Evolutionary conservation across 495 filamentous ascomycete species (phyloP).

Genomic region (Hyaloscypha hepaticicola): DNA sequence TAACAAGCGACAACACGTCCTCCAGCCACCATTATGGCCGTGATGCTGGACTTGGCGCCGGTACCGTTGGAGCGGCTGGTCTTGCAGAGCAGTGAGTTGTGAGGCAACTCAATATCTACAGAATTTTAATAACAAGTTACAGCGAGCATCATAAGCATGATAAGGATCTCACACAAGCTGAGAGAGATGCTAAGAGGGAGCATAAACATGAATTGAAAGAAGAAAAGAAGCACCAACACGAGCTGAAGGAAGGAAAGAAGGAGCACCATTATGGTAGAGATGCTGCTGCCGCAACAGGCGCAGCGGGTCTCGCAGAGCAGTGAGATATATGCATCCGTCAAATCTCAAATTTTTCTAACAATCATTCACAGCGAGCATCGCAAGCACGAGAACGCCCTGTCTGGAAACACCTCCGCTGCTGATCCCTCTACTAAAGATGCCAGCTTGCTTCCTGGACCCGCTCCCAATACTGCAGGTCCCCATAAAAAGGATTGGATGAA

Average conservation of each 20-base stretch:
- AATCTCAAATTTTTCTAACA: too few relatives aligned
- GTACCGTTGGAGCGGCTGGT: neutral
- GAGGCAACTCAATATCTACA: neutral
- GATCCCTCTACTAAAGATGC: neutral
- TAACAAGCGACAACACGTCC: conserved; percentile 25
- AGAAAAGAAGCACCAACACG: too few relatives aligned
- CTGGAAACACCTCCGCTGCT: neutral
- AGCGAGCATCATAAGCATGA: conserved; percentile 13
- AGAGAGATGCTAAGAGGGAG: conserved; percentile 18
- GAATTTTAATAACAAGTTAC: neutral
- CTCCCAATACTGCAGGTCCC: conserved; percentile 36
- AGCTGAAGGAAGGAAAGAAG: neutral
- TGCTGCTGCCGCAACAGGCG: conserved; percentile 8
- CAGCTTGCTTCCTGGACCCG: conserved; percentile 22
- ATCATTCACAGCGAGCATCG: too few relatives aligned
- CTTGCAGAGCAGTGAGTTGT: conserved; percentile 10
- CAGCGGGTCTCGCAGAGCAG: conserved; percentile 4
- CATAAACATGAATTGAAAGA: conserved; percentile 19
- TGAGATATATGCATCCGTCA: neutral
- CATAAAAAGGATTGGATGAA: conserved; percentile 39
- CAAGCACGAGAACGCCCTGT: neutral
- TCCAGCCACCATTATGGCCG: conserved; percentile 14
- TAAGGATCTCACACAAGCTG: conserved; percentile 13
- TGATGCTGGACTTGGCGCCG: conserved; percentile 12
- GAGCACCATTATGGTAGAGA: conserved; percentile 22